These are phyloP conservation scores for Rhexocercosporidium sp. DNA, from an alignment of 2,329 filamentous ascomycete species.

Conservation along the genomic window DNA sequence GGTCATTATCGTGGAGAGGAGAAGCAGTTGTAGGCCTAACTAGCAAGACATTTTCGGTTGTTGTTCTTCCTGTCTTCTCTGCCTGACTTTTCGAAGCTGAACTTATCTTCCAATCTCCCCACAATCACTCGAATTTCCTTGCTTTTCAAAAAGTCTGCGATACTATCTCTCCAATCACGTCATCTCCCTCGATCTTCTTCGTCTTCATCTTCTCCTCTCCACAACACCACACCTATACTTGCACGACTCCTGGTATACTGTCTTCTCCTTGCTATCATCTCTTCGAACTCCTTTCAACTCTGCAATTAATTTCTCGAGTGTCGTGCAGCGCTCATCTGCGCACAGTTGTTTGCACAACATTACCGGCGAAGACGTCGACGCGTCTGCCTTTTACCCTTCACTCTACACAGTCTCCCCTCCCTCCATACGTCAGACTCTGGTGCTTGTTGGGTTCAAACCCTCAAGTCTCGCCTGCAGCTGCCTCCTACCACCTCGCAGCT, in stretches of 20 bases:
- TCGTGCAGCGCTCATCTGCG: background rate
- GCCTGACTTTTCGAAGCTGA: background rate
- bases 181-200: background rate
- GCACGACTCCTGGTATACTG: background rate
- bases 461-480: too few relatives aligned
- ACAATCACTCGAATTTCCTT: too few relatives aligned
- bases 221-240: background rate
- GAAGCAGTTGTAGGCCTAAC: background rate
- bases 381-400: too few relatives aligned
- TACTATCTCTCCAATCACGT: background rate
- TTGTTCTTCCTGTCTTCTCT: background rate
- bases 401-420: too few relatives aligned
- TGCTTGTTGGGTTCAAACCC: too few relatives aligned
- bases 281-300: background rate
- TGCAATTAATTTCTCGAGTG: background rate
- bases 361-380: too few relatives aligned
- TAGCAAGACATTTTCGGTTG: background rate
- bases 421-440: too few relatives aligned
- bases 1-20: constrained; percentile 57
- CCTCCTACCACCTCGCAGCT: too few relatives aligned
- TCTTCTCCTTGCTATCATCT: background rate
- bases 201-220: background rate
- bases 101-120: background rate
- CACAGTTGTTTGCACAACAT: too few relatives aligned
- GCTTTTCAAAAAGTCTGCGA: background rate